A percentile compares a stretch with the other conserved stretches of the same genome.
Conservation (phyloP, 257 asterid species). For the Scutellaria galericulata region DNA sequence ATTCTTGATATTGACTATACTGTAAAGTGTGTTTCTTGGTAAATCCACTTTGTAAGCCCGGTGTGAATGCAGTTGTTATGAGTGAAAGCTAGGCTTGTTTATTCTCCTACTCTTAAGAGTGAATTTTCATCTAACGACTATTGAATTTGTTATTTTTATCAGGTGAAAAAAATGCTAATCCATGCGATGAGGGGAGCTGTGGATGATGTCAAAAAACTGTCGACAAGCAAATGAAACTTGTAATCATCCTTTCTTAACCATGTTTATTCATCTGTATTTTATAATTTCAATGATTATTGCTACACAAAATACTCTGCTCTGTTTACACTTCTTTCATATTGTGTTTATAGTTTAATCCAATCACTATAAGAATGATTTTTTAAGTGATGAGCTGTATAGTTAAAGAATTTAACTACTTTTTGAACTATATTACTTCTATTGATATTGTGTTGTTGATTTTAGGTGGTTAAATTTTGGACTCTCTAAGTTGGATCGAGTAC, state of each 20-base stretch:
- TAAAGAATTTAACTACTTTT: neutral
- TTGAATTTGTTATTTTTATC: neutral
- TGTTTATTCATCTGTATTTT: neutral
- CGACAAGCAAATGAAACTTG: constrained; percentile 20
- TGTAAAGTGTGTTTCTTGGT: neutral
- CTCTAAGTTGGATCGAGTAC: neutral
- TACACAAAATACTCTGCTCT: too few species aligned
- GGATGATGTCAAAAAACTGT: neutral
- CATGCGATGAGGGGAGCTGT: constrained; percentile 43
- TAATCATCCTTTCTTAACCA: neutral
- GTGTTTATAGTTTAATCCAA: neutral
- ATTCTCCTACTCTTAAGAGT: neutral
- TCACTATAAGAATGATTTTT: neutral
- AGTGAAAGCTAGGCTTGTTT: too few species aligned
- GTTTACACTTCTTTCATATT: neutral
- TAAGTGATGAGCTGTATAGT: neutral
- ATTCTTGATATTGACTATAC: neutral
- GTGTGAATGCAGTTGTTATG: too few species aligned
- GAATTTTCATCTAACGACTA: neutral
- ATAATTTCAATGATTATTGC: neutral
- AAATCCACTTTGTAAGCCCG: neutral
- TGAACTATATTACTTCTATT: neutral
- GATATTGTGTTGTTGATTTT: constrained; percentile 10
- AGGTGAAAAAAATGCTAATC: constrained; percentile 47
- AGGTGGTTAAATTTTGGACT: constrained; percentile 6